Conservation (phyloP, 2,329 filamentous ascomycete genomes). For the Niveomyces coronatus region DNA sequence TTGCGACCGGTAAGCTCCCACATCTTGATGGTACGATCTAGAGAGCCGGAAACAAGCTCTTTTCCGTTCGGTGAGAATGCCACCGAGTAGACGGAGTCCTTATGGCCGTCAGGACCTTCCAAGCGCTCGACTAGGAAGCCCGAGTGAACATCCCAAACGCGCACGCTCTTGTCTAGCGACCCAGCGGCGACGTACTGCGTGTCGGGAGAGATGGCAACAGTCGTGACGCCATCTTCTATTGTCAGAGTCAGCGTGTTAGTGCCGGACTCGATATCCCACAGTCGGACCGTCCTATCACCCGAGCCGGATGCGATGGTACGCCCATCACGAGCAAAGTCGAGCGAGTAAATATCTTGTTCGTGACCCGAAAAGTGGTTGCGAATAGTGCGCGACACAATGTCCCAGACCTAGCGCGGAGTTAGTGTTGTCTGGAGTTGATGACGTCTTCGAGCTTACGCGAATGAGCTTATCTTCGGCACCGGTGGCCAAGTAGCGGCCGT, state of each 20-base stretch:
- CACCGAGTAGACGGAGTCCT: slow-evolving; percentile 93
- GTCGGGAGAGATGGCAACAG: slow-evolving; percentile 93
- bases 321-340: slow-evolving; percentile 90
- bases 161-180: slow-evolving; percentile 93
- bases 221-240: slow-evolving; percentile 96
- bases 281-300: slow-evolving; percentile 84
- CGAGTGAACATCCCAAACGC: slow-evolving; percentile 86
- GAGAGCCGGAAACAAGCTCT: slow-evolving; percentile 84
- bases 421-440: slow-evolving; percentile 1
- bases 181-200: slow-evolving; percentile 90
- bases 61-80: slow-evolving; percentile 91
- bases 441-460: slow-evolving; percentile 49
- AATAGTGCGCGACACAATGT: slow-evolving; percentile 74
- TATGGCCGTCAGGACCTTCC: slow-evolving; percentile 88
- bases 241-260: slow-evolving; percentile 74
- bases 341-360: slow-evolving; percentile 95
- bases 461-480: slow-evolving; percentile 98
- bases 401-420: slow-evolving; percentile 63
- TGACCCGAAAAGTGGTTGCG: slow-evolving; percentile 92
- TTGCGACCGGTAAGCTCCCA: slow-evolving; percentile 84
- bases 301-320: slow-evolving; percentile 92
- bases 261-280: slow-evolving; percentile 89
- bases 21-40: slow-evolving; percentile 99
- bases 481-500: slow-evolving; percentile 86
- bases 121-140: slow-evolving; percentile 84